phyloP scores from a whole-genome alignment of 805 yeast genomes.

The Candida nemodendra region DNA sequence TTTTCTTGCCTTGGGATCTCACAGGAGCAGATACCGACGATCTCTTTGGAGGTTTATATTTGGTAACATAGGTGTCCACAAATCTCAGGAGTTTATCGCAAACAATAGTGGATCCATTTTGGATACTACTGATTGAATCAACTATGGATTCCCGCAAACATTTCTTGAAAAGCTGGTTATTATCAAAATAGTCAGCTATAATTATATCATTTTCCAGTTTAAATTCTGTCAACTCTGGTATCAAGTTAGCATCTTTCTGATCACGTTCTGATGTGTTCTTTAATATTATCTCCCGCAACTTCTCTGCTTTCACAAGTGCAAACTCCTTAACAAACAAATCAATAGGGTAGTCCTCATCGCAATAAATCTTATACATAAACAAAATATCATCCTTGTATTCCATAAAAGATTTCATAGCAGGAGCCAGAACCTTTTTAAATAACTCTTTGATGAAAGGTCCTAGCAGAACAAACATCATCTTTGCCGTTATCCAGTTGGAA shows the following conservation, averaged over 20 bases:
- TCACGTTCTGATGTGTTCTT: neutral
- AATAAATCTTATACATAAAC: neutral
- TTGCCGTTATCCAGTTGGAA: neutral
- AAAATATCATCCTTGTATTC: neutral
- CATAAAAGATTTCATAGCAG: neutral
- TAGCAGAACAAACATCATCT: slow-evolving; percentile 1
- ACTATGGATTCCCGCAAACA: slow-evolving; percentile 2
- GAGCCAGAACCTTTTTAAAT: neutral
- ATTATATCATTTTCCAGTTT: slow-evolving; percentile 1
- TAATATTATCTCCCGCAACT: neutral
- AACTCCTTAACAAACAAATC: neutral
- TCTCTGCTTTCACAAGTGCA: neutral
- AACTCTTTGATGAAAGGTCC: slow-evolving; percentile 1
- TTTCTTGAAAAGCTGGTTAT: slow-evolving; percentile 1
- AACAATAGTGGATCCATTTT: slow-evolving; percentile 8
- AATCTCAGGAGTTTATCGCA: slow-evolving; percentile 14
- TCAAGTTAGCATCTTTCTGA: neutral
- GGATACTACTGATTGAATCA: slow-evolving; percentile 1
- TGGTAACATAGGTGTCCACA: slow-evolving; percentile 11
- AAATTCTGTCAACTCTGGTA: slow-evolving; percentile 1
- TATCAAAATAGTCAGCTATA: slow-evolving; percentile 1
- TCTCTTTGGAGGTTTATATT: slow-evolving; percentile 3
- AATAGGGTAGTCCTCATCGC: neutral
- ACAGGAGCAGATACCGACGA: neutral
- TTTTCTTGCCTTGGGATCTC: too few relatives aligned